A percentile compares a stretch with the other conserved stretches of the same genome.
phyloP scores from a whole-genome alignment of 257 asterid genomes.

The Prunella vulgaris region DNA sequence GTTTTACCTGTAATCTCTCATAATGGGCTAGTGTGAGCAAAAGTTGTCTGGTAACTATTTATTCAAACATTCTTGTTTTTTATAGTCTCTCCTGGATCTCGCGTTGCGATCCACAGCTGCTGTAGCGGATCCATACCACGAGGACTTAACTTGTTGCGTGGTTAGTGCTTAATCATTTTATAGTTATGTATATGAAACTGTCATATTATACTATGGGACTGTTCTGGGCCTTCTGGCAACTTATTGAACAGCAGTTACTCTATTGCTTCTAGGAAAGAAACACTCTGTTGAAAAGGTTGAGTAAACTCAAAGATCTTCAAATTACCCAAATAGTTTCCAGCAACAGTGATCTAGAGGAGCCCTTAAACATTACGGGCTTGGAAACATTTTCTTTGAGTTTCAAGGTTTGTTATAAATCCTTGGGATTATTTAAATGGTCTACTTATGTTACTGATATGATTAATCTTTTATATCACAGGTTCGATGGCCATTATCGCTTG shows the following conservation, averaged over 20 bases:
- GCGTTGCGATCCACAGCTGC: slow-evolving; percentile 96
- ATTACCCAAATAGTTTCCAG: slow-evolving; percentile 50
- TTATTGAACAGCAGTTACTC: slow-evolving; percentile 17
- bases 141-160: slow-evolving; percentile 92
- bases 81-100: slow-evolving; percentile 94
- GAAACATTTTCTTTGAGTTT: slow-evolving; percentile 93
- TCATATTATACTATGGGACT: too few species aligned
- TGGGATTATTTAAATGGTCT: slow-evolving; percentile 6
- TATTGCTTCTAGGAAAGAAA: slow-evolving; percentile 62
- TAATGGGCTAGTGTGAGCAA: neutral
- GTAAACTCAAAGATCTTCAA: slow-evolving; percentile 80
- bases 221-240: slow-evolving; percentile 21
- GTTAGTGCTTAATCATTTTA: slow-evolving; percentile 44
- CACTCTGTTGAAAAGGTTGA: slow-evolving; percentile 83
- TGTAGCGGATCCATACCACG: slow-evolving; percentile 94
- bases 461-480: slow-evolving; percentile 50
- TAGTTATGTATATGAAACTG: neutral
- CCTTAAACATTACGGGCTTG: slow-evolving; percentile 84
- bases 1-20: slow-evolving; percentile 5
- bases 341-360: slow-evolving; percentile 68
- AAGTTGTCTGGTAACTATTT: slow-evolving; percentile 8
- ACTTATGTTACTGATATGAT: slow-evolving; percentile 2
- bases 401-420: slow-evolving; percentile 48
- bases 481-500: slow-evolving; percentile 92
- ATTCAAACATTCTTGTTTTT: slow-evolving; percentile 9